phyloP scores from a whole-genome alignment of 2,329 filamentous ascomycete genomes.

The Blumeria hordei region DNA sequence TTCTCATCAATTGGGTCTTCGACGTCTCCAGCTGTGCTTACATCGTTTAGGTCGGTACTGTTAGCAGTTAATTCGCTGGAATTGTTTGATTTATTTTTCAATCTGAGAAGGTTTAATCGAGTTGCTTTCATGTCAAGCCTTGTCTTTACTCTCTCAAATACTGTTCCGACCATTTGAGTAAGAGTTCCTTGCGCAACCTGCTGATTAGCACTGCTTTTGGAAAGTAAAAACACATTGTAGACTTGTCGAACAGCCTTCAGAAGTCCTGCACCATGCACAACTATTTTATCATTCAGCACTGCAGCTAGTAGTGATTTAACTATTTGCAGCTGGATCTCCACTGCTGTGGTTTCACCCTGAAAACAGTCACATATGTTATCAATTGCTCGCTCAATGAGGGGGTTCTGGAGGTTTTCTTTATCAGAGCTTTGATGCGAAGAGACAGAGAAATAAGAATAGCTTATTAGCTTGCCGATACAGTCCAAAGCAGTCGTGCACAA shows the following conservation, averaged over 20 bases:
- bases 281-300: constrained; percentile 94
- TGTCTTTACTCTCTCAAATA: constrained; percentile 82
- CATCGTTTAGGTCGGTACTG: constrained; percentile 11
- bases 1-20: constrained; percentile 11
- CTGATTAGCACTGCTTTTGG: constrained; percentile 82
- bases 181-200: constrained; percentile 91
- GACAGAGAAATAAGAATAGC: constrained; percentile 90
- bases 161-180: constrained; percentile 95
- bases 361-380: constrained; percentile 99
- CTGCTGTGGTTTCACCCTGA: constrained; percentile 78
- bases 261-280: constrained; percentile 86
- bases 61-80: constrained; percentile 14
- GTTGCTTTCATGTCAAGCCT: constrained; percentile 72
- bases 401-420: constrained; percentile 25
- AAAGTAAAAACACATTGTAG: constrained; percentile 95
- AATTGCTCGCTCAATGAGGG: constrained; percentile 88
- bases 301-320: constrained; percentile 91
- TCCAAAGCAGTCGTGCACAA: constrained; percentile 80
- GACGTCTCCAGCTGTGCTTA: constrained; percentile 7
- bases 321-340: constrained; percentile 89
- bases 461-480: constrained; percentile 96
- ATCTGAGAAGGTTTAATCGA: constrained; percentile 26
- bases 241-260: constrained; percentile 93
- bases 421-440: constrained; percentile 22
- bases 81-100: constrained; percentile 12